Percentiles rank a stretch among this genome's conserved stretches.
Conservation (phyloP, 768 basidiomycete species). For the Tylopilus rubrobrunneus region DNA sequence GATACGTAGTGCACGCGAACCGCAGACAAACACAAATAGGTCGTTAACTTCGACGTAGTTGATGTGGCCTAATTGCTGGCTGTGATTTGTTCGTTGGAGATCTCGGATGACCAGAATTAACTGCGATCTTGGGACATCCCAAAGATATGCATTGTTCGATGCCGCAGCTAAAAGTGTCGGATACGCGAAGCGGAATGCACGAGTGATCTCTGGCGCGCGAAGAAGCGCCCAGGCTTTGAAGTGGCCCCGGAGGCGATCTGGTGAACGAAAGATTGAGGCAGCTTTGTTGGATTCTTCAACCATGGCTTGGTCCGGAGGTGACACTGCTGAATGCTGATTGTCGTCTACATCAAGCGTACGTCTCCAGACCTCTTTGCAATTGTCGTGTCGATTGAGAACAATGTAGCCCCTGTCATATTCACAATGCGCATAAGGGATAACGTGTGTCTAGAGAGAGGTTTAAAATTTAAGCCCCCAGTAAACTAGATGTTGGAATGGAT, state of each 20-base stretch:
- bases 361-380: constrained; percentile 71
- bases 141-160: constrained; percentile 47
- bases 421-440: constrained; percentile 50
- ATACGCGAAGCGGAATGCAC: constrained; percentile 65
- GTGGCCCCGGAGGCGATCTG: constrained; percentile 37
- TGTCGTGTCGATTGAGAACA: constrained; percentile 58
- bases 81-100: constrained; percentile 13
- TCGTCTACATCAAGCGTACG: constrained; percentile 33
- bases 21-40: constrained; percentile 58
- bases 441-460: constrained; percentile 5
- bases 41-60: constrained; percentile 65
- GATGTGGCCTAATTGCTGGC: constrained; percentile 35
- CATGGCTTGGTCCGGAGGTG: constrained; percentile 33
- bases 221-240: constrained; percentile 65
- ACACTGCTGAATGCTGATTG: constrained; percentile 19
- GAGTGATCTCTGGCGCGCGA: constrained; percentile 37
- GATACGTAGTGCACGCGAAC: constrained; percentile 43
- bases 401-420: constrained; percentile 67
- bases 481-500: constrained; percentile 12
- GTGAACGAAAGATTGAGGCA: constrained; percentile 9
- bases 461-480: background rate
- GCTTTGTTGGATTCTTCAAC: constrained; percentile 21
- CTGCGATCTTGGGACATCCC: constrained; percentile 53
- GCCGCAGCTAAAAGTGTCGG: constrained; percentile 58
- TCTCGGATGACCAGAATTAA: constrained; percentile 40